Evolutionary conservation across 2,329 filamentous ascomycete species (phyloP), one percentile per base, ranked within the genome.

Genomic region (Pseudogymnoascus sp.): DNA sequence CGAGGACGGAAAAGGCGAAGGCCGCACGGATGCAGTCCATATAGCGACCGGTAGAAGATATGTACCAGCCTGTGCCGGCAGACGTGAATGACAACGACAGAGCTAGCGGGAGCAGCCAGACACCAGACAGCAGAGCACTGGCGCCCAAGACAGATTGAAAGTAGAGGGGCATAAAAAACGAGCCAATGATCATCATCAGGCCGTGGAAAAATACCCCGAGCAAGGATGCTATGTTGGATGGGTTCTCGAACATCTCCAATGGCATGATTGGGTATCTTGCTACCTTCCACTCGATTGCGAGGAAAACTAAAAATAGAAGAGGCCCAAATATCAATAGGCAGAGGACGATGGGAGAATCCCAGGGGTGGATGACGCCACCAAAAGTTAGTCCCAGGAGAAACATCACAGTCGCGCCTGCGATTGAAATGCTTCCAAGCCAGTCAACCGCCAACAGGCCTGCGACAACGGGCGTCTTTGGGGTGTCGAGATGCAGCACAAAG

Each of bases 331-430:
- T 90, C 86, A 61, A 87, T 83, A 74, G 60, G 64, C 71, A 73
- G 43, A 74, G 67, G 2, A 74, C 72, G 6, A 62, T 70, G 4
- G 68, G 66, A 10, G 72, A 73, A 22, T 59, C 40, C 72, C 72
- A 91, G 1, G 92, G 88, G 66, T 84, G 85, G 22, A 81, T 80
- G 61, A 91, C 83, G 59, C 91, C 92, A 62, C 92, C 93, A 66
- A 93, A 91, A 71, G 96, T 89, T 10, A 96, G 83, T 0, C 91
- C 93, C 43, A 96, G 85, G 3, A 96, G 84, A 67, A 96, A 81
- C 90, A 96, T 93, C 19, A 96, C 79, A 0, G 90, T 93, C 19
- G 88, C 90, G 43, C 89, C 89, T 14, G 84, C 78, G 14, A 88
- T 82, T 2, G 82, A 77, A 10, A 88, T 62, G 1, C 82, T 85